Percentiles rank a stretch among this genome's conserved stretches.
These are phyloP conservation scores for Cinnamomum micranthum DNA, from an alignment of 164 flowering plant genomes.

Conservation along the genomic window DNA sequence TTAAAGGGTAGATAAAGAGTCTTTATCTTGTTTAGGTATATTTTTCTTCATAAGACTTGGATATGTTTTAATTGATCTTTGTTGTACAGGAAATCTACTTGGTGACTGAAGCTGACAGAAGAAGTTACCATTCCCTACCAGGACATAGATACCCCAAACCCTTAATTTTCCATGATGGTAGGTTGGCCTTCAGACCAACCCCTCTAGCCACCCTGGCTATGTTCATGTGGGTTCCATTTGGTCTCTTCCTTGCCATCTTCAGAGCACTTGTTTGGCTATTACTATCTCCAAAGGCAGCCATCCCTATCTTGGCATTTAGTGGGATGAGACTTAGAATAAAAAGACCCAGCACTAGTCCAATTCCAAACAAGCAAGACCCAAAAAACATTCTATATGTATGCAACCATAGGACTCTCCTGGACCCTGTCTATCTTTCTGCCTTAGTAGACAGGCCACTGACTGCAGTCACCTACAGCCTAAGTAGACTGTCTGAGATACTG, in stretches of 20 bases:
- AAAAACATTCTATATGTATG: slow-evolving; percentile 45
- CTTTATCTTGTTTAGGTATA: background rate
- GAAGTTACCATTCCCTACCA: slow-evolving; percentile 30
- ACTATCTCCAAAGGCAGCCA: slow-evolving; percentile 26
- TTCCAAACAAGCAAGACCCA: slow-evolving; percentile 1
- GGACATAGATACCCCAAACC: slow-evolving; percentile 45
- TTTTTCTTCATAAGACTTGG: background rate
- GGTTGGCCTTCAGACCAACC: slow-evolving; percentile 51
- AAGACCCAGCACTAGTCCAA: background rate
- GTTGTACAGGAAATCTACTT: slow-evolving; percentile 39
- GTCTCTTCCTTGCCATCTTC: slow-evolving; percentile 24
- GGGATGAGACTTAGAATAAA: slow-evolving; percentile 20
- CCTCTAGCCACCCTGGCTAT: slow-evolving; percentile 32
- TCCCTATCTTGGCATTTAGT: slow-evolving; percentile 16
- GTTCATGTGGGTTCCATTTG: slow-evolving; percentile 62
- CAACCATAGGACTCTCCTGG: slow-evolving; percentile 55
- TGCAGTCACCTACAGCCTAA: slow-evolving; percentile 30
- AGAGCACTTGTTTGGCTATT: slow-evolving; percentile 15
- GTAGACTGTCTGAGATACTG: slow-evolving; percentile 24
- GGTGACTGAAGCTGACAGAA: slow-evolving; percentile 32
- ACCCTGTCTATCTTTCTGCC: slow-evolving; percentile 31
- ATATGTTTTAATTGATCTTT: background rate
- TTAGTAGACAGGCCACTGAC: slow-evolving; percentile 17
- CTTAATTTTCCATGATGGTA: slow-evolving; percentile 66
- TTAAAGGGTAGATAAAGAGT: background rate